Base-by-base conservation (phyloP, 2,329 filamentous ascomycete species). In the Venturia effusa region DNA sequence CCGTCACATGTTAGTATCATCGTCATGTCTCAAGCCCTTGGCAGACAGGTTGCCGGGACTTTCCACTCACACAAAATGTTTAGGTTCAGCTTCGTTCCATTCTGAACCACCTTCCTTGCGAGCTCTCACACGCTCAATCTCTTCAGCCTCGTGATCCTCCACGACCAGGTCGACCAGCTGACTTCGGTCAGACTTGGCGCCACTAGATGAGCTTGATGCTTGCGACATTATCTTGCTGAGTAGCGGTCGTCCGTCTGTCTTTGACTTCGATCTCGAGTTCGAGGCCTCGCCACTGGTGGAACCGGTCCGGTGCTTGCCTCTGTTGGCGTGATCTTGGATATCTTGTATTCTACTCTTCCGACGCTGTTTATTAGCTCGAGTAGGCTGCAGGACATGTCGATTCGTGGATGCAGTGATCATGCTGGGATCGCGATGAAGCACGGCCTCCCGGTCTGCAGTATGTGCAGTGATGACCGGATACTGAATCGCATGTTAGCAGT, bases 381-480 rank as follows among this genome's bases (percentile, higher is more conserved):
- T 81, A 43, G 84, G 80, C 68, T 85, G 80, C 48, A 83, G 70
- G 61, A 83, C 68, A 64, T 81, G 76, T 61, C 80, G 74, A 68
- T 85, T 84, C 7, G 82, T 81, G 7, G 81, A 80, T 30, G 81
- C 79, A 3, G 82, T 83, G 59, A 85, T 70, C 30, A 84, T 78
- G 48, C 73, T 74, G 11, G 83, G 83, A 57, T 79, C 76, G 60
- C 76, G 69, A 64, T 77, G 74, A 60, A 87, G 71, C 71, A 87
- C 89, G 67, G 88, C 82, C 65, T 92, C 88, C 64, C 85, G 82
- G 37, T 87, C 81, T 19, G 91, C 88, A 67, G 91, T 84, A 72
- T 89, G 84, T 24, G 86, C 92, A 40, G 92, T 93, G 68, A 97
- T 92, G 34, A 97, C 93, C 30, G 92, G 93, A 74, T 97, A 97